Evolutionary conservation across 2,329 filamentous ascomycete genomes (phyloP).

Genomic region (Aspergillus melleus): DNA sequence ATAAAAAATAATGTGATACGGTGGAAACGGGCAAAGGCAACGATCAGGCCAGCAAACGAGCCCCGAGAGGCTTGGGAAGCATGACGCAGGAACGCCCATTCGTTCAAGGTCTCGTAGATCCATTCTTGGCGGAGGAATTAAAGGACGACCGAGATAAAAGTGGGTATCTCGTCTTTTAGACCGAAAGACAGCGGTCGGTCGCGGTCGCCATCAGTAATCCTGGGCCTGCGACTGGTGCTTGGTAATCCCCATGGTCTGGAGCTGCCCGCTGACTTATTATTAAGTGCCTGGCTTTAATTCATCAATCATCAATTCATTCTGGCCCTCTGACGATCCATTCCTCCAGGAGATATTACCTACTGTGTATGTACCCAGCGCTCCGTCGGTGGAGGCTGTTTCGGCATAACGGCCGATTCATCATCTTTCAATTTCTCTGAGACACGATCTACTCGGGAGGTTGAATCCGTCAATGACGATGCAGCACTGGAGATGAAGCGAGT

Average conservation of each 20-base stretch:
- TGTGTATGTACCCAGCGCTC: no score
- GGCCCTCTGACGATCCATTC: not conserved
- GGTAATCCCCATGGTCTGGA: not conserved
- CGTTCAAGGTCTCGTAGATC: conserved; percentile 8
- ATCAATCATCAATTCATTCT: not conserved
- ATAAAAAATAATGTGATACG: not conserved
- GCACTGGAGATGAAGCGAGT: not conserved
- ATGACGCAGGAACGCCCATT: conserved; percentile 2
- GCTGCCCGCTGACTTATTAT: not conserved
- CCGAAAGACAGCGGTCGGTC: not conserved
- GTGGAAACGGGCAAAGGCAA: not conserved
- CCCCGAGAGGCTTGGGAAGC: not conserved
- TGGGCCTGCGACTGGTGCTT: not conserved
- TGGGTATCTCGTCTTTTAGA: not conserved
- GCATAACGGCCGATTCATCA: not conserved
- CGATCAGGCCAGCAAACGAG: not conserved
- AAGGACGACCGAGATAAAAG: not conserved
- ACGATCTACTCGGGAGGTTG: not conserved
- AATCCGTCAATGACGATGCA: not conserved
- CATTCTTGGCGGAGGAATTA: conserved; percentile 9
- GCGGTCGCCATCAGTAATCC: not conserved
- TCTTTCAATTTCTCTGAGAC: not conserved
- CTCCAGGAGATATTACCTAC: not conserved
- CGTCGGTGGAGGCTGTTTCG: not conserved
- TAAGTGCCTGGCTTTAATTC: not conserved